Evolutionary conservation across 108 stramenopile species (phyloP), one percentile per base, ranked within the genome.

Genomic region (Cyclostephanos invisitatus): DNA sequence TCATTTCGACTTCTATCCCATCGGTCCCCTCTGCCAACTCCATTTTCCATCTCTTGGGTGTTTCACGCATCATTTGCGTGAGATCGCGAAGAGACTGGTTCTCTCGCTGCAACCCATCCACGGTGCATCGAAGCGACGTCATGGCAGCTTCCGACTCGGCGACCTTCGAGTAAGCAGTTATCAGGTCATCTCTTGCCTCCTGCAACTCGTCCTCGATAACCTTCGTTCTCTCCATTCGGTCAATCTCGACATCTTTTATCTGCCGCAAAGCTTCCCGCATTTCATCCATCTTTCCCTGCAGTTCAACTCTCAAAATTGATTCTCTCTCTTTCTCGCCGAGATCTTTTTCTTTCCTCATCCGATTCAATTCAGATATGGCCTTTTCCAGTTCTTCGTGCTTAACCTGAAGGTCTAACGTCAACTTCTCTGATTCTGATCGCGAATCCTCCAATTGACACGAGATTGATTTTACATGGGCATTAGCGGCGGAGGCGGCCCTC

Each of bases 1-100:
- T 62, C 72, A 73, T 73, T 28, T 32, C 36, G 38, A 73, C 64
- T 64, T 73, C 72, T 9, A 73, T 57, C 17, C 60, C 60, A 40
- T 61, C 60, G 17, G 36, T 38, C 46, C 44, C 56, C 48, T 73
- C 72, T 32, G 54, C 56, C 36, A 38, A 54, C 64, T 73, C 44
- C 37, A 73, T 61, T 36, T 51, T 51, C 40, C 64, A 44, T 37
- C 47, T 25, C 22, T 63, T 63, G n/a, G 72, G 63, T 35, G 54
- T 56, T 32, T 73, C 54, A 3, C n/a, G 27, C 28, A 47, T 63
- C 22, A 32, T 50, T 15, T 20, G 21, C 9, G 40, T 18, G 15
- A 46, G 42, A 64, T 35, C 51, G 56, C 32, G 27, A 28, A 72
- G 49, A 60, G 32, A 53, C 25, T 42, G 36, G 21, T 73, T 73